phyloP scores from a whole-genome alignment of 2,329 filamentous ascomycete genomes.

The Colletotrichum cordylinicola region DNA sequence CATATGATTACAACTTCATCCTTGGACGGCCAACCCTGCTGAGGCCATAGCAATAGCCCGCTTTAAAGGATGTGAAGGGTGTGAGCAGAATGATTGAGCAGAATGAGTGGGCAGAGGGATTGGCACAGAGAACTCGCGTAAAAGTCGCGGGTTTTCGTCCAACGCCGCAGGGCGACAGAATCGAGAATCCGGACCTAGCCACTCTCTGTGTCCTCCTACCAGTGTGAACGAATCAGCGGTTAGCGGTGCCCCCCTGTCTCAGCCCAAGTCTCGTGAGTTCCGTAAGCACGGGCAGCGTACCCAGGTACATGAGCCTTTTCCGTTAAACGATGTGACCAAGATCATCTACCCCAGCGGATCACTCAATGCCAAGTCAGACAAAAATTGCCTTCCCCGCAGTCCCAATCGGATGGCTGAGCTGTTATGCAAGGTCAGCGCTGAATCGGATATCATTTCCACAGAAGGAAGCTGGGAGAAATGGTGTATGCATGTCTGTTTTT shows the following conservation, averaged over 20 bases:
- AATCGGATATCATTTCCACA: background rate
- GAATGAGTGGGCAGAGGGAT: background rate
- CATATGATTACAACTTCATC: background rate
- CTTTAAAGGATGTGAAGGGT: too few species aligned
- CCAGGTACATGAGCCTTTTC: background rate
- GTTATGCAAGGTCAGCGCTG: background rate
- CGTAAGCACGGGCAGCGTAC: background rate
- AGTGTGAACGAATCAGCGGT: background rate
- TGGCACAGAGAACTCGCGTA: background rate
- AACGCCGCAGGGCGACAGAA: background rate
- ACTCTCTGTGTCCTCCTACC: background rate
- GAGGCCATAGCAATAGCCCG: background rate
- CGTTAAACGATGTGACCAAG: background rate
- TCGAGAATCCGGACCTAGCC: background rate
- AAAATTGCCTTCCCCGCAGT: background rate
- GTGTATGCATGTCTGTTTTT: background rate
- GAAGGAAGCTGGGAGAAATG: background rate
- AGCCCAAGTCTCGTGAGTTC: background rate
- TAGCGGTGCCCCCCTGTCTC: background rate
- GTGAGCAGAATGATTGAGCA: background rate
- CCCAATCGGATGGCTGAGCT: background rate
- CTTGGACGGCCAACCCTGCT: background rate
- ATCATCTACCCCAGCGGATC: background rate
- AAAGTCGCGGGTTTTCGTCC: background rate
- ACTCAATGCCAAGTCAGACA: background rate